Base-by-base conservation (phyloP, 2,329 filamentous ascomycete species). In the Nothopassalora personata region DNA sequence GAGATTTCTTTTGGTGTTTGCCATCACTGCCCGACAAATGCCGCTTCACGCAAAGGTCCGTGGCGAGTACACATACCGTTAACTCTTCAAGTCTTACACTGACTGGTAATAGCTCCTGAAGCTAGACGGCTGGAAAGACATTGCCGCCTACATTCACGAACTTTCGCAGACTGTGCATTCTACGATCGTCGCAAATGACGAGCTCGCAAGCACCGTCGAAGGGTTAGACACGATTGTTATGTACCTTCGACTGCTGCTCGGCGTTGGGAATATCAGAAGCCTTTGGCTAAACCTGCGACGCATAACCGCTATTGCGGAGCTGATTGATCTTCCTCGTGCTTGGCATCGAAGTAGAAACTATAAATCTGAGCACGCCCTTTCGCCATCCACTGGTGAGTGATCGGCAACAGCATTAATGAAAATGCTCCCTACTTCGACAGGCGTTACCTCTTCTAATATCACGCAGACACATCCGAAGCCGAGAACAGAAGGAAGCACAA, bases 281-380 rank as follows among this genome's bases (percentile, higher is more conserved):
- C 65, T 70, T 27, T 77, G 74, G 74, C 61, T 76, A 23, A 66
- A 65, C 23, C 56, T 76, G 18, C 74, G 74, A n/a, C 70, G 73
- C 45, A 64, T 71, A 19, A 71, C 75, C 28, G 70, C 74, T 3
- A 64, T 76, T 27, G 73, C 73, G 47, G 73, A 76, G 61, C 61
- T 76, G 1, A 72, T 75, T 49, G 74, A 74, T 2, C 60, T 76
- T 4, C 72, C 73, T 8, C 64, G 63, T 34, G 54, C 60, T 23
- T 62, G 61, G 58, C 55, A 64, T 51, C 30, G 36, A 8, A 23
- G 15, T 18, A 11, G 47, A 28, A 50, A 50, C 15, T 9, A 50
- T 50, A 6, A 11, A 10, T 15, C 47, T 19, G 27, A n/a, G 11
- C 47, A 50, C 11, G 28, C 28, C 9, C 47, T 50, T 10, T 50